Conservation (phyloP, 2,329 filamentous ascomycete species). For the Acrocalymma vagum region DNA sequence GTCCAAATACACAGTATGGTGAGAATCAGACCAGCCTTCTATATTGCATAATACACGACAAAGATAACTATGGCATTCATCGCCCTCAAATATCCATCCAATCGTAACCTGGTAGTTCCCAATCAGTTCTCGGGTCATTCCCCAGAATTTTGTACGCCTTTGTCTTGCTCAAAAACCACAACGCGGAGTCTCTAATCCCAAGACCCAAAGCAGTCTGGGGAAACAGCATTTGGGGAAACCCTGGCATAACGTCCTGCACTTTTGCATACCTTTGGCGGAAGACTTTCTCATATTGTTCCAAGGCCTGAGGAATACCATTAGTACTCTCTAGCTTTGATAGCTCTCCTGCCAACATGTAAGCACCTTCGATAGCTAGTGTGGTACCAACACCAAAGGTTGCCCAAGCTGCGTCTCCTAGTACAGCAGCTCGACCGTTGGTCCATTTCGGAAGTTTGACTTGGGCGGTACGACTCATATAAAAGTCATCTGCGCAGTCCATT, state of each 20-base stretch:
- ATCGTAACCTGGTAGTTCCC: conserved; percentile 10
- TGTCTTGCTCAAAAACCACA: conserved; percentile 11
- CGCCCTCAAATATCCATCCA: conserved; percentile 7
- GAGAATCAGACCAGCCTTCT: too few species aligned
- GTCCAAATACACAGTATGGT: too few species aligned
- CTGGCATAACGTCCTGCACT: conserved; percentile 12
- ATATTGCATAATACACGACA: too few species aligned
- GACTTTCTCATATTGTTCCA: conserved; percentile 28
- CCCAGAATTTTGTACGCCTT: conserved; percentile 12
- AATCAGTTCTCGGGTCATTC: conserved; percentile 1
- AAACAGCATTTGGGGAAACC: conserved; percentile 32
- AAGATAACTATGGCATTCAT: too few species aligned
- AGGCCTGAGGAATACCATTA: conserved; percentile 24
- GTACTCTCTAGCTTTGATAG: conserved; percentile 27
- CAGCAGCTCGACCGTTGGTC: conserved; percentile 57
- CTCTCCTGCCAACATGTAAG: conserved; percentile 51
- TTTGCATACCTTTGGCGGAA: conserved; percentile 26
- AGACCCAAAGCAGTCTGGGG: conserved; percentile 42
- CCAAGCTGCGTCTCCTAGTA: conserved; percentile 63
- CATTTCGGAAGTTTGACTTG: conserved; percentile 56
- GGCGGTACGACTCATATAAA: conserved; percentile 56
- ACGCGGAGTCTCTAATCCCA: conserved; percentile 10
- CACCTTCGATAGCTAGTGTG: conserved; percentile 47
- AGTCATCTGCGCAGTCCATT: conserved; percentile 53
- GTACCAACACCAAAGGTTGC: conserved; percentile 40